phyloP scores from a whole-genome alignment of 1,284 basidiomycete genomes.

The Sporisorium scitamineum region DNA sequence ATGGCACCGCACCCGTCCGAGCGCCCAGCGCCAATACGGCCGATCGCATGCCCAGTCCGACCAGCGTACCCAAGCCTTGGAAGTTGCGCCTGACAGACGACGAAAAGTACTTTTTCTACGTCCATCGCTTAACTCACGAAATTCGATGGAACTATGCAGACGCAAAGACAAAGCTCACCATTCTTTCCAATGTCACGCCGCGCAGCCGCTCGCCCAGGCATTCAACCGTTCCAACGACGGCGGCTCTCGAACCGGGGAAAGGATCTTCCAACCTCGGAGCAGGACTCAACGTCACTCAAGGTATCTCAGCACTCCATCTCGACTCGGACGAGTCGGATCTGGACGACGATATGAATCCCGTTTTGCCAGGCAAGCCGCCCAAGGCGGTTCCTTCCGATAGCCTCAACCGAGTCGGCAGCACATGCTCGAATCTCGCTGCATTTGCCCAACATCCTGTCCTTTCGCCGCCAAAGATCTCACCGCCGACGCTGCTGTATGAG shows the following conservation, averaged over 20 bases:
- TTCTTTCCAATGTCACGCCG: conserved; percentile 39
- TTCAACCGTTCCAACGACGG: neutral
- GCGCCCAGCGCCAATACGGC: conserved; percentile 37
- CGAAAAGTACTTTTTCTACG: conserved; percentile 54
- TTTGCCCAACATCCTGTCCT: conserved; percentile 40
- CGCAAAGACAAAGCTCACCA: conserved; percentile 50
- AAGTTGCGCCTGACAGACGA: conserved; percentile 47
- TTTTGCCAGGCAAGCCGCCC: conserved; percentile 48
- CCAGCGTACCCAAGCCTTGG: conserved; percentile 52
- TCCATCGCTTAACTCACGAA: conserved; percentile 46
- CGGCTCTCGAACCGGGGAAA: conserved; percentile 8
- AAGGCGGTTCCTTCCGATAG: conserved; percentile 3
- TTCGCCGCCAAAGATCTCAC: conserved; percentile 24
- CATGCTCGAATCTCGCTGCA: conserved; percentile 17
- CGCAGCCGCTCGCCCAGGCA: conserved; percentile 30
- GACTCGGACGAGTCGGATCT: conserved; percentile 52
- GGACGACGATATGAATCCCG: conserved; percentile 38
- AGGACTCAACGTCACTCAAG: conserved; percentile 18
- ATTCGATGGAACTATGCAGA: conserved; percentile 46
- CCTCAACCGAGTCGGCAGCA: conserved; percentile 5
- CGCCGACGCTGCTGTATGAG: conserved; percentile 36
- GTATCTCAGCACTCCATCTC: conserved; percentile 26
- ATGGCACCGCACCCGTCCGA: conserved; percentile 31
- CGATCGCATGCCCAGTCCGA: conserved; percentile 43
- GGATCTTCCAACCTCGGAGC: conserved; percentile 8